Base-by-base conservation (phyloP, 2,329 filamentous ascomycete species). In the Fusarium anguioides region DNA sequence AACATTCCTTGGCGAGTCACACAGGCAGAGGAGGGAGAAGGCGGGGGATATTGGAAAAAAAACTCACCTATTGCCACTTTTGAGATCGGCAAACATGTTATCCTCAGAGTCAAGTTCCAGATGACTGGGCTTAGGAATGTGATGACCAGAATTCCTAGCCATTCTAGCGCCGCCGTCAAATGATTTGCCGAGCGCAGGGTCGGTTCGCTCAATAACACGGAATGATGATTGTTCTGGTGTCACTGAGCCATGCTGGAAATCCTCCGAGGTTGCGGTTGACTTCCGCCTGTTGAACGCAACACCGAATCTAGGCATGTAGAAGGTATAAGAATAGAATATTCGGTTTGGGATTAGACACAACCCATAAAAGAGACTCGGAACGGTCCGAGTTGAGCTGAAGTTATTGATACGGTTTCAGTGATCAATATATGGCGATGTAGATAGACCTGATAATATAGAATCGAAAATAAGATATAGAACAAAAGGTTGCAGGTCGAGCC, bases 221-320 rank as follows among this genome's bases (percentile, higher is more conserved):
- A 89, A 88, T 3, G 86, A 87, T 20, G 84, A 80, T 58, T 82
- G 81, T 57, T 80, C 79, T 47, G 77, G 72, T 64, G 80, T 76
- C 76, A 81, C 72, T 70, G 81, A 74, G 35, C 75, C 83, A 84
- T 87, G 82, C 63, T 86, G 83, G 64, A 84, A 76, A 66, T 83
- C 84, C 67, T 86, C 83, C 63, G 82, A 82, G 79, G 81, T 82
- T 57, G 82, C 84, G 81, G 83, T 82, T 65, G 85, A 86, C 80
- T 84, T 88, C 82, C 86, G 86, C 84, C 84, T 81, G 73, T 80
- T 82, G 66, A 88, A 88, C 65, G 82, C 80, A 75, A 84, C 84
- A 64, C 85, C 84, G 77, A 89, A 88, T 79, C 84, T 87, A 86
- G 84, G 84, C 86, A 89, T 89, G 77, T 83, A 83, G 70, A 74